Percentiles rank a stretch among this genome's conserved stretches.
Conservation (phyloP, 306 rosid genomes). For the Potentilla sterilis region DNA sequence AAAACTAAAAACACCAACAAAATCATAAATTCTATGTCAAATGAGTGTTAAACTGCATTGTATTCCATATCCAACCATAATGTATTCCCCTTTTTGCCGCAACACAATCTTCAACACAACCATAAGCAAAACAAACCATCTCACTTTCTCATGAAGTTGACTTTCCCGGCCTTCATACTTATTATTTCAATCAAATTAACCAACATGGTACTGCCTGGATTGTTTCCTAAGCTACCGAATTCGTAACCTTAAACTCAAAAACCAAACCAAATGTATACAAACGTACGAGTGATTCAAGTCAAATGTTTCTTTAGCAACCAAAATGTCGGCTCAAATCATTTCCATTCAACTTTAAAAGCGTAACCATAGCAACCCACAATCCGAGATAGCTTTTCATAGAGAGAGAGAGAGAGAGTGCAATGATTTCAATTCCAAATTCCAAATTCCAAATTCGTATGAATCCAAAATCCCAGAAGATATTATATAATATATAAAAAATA, state of each 20-base stretch:
- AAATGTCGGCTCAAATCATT: background rate
- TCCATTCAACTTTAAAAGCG: background rate
- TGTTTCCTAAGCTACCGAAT: background rate
- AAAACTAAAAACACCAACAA: background rate
- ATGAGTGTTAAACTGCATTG: background rate
- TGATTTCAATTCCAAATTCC: background rate
- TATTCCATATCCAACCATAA: background rate
- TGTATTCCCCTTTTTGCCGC: background rate
- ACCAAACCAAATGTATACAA: background rate
- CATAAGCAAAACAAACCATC: background rate
- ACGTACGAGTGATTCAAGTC: background rate
- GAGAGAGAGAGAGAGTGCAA: background rate
- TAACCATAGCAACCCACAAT: background rate
- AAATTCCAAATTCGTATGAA: background rate
- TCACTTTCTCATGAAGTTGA: slow-evolving; percentile 4
- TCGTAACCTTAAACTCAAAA: background rate
- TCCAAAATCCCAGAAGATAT: slow-evolving; percentile 2
- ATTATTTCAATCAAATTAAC: background rate
- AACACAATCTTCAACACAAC: background rate
- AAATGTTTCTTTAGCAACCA: background rate
- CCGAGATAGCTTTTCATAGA: background rate
- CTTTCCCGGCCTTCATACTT: background rate
- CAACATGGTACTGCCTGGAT: background rate
- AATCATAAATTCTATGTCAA: background rate
- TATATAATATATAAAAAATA: background rate